These are phyloP conservation scores for Colletotrichum aenigma DNA, from an alignment of 2,329 filamentous ascomycete genomes.

Conservation along the genomic window DNA sequence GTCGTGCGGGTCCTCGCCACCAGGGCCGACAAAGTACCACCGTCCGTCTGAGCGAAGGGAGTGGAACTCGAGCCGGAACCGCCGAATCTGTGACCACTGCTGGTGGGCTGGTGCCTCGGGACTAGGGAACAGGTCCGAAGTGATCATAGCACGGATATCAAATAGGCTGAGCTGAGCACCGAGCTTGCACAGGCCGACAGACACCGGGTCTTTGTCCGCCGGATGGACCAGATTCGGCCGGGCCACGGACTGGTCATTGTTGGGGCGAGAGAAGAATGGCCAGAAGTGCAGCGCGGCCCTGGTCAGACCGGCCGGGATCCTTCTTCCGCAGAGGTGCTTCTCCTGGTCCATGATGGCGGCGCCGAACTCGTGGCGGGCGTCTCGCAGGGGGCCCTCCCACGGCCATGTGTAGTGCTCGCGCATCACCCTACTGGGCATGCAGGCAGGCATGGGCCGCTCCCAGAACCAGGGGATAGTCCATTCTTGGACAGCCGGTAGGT, in stretches of 20 bases:
- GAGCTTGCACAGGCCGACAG: constrained; percentile 22
- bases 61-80: constrained; percentile 25
- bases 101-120: not conserved
- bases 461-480: too few species aligned
- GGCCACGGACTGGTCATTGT: constrained; percentile 13
- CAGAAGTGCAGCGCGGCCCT: constrained; percentile 23
- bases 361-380: constrained; percentile 29
- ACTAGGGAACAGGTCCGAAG: constrained; percentile 20
- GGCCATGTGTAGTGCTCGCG: too few species aligned
- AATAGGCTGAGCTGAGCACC: constrained; percentile 22
- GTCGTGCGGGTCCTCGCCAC: constrained; percentile 24
- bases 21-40: constrained; percentile 28
- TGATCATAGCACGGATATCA: constrained; percentile 25
- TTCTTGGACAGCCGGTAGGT: constrained; percentile 16
- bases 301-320: constrained; percentile 19
- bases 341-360: constrained; percentile 18
- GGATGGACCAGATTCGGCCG: constrained; percentile 23
- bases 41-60: constrained; percentile 22
- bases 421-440: too few species aligned
- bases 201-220: constrained; percentile 24
- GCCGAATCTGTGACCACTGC: constrained; percentile 25
- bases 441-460: too few species aligned
- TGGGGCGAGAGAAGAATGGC: not conserved
- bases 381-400: constrained; percentile 1
- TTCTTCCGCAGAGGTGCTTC: constrained; percentile 17